Percentiles rank a stretch among this genome's conserved stretches.
These are phyloP conservation scores for Coniosporium apollinis DNA, from an alignment of 495 filamentous ascomycete species.

Conservation along the genomic window DNA sequence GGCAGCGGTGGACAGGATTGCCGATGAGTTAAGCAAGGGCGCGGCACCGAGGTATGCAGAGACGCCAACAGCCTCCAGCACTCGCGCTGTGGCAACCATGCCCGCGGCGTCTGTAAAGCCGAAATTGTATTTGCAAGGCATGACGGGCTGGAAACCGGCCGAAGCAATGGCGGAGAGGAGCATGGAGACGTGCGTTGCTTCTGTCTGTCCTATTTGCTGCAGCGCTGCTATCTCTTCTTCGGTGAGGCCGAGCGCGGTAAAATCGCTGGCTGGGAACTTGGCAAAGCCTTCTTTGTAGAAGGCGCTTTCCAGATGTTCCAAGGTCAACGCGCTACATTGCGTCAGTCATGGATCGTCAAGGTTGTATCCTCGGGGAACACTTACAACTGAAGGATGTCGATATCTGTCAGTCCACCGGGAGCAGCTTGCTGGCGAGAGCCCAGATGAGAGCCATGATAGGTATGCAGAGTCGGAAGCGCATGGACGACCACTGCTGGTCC, in stretches of 20 bases:
- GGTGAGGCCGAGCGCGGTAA: slow-evolving; percentile 36
- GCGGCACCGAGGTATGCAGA: slow-evolving; percentile 47
- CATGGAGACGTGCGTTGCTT: slow-evolving; percentile 39
- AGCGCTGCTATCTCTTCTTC: slow-evolving; percentile 32
- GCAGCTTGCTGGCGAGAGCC: slow-evolving; percentile 20
- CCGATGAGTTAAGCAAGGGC: slow-evolving; percentile 33
- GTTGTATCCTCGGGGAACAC: slow-evolving; percentile 10
- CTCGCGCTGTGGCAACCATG: slow-evolving; percentile 42
- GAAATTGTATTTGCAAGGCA: slow-evolving; percentile 46
- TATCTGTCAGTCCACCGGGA: slow-evolving; percentile 35
- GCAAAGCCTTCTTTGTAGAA: slow-evolving; percentile 48
- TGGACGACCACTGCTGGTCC: no score
- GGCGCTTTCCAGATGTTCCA: slow-evolving; percentile 44
- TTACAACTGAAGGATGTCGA: slow-evolving; percentile 60
- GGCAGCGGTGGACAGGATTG: slow-evolving; percentile 38
- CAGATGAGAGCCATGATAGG: no score
- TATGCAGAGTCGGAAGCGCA: no score
- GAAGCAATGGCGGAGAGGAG: slow-evolving; percentile 36
- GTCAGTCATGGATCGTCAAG: slow-evolving; percentile 6
- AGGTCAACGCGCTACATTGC: slow-evolving; percentile 37
- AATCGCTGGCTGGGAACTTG: slow-evolving; percentile 41
- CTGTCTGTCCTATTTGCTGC: slow-evolving; percentile 33
- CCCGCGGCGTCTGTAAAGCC: slow-evolving; percentile 38
- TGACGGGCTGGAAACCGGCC: slow-evolving; percentile 37
- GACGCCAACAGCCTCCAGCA: slow-evolving; percentile 46